Conservation (phyloP, 768 basidiomycete species). For the Rhodotorula babjevae region DNA sequence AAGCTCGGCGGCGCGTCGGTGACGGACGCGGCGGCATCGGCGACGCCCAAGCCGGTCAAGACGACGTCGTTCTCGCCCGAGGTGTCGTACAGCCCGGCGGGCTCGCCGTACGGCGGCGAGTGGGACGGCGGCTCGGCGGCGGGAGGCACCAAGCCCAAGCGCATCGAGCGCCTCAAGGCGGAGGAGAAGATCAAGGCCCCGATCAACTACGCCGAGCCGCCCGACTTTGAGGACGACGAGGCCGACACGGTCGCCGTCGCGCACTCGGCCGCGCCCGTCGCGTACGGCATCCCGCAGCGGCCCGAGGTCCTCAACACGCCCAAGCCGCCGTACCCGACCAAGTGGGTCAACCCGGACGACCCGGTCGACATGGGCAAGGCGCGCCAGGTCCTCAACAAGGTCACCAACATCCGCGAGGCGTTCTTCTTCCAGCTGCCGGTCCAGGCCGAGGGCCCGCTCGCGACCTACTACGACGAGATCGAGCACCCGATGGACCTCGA, state of each 20-base stretch:
- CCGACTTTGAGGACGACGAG: constrained; percentile 41
- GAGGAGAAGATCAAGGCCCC: constrained; percentile 44
- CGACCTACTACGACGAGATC: constrained; percentile 94
- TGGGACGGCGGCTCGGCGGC: background rate
- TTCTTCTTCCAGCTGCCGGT: constrained; percentile 75
- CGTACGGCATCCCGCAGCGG: constrained; percentile 14
- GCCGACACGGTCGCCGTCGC: constrained; percentile 44
- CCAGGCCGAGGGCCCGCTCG: constrained; percentile 77
- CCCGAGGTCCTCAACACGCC: constrained; percentile 30
- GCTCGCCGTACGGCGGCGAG: constrained; percentile 42
- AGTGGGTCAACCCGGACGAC: constrained; percentile 52
- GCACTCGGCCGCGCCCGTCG: background rate
- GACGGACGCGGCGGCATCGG: background rate
- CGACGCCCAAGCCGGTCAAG: constrained; percentile 18
- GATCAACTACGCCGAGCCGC: constrained; percentile 35
- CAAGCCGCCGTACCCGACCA: constrained; percentile 11
- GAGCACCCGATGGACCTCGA: constrained; percentile 85
- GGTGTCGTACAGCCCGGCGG: constrained; percentile 42
- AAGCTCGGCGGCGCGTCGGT: constrained; percentile 45
- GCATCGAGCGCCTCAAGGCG: constrained; percentile 35
- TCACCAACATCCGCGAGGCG: constrained; percentile 63
- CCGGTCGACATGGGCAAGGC: constrained; percentile 66
- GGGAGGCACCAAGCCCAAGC: background rate
- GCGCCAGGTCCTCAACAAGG: constrained; percentile 61
- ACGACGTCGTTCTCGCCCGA: constrained; percentile 25